phyloP scores from a whole-genome alignment of 2,329 filamentous ascomycete species.

The Intubia oerlemansii region DNA sequence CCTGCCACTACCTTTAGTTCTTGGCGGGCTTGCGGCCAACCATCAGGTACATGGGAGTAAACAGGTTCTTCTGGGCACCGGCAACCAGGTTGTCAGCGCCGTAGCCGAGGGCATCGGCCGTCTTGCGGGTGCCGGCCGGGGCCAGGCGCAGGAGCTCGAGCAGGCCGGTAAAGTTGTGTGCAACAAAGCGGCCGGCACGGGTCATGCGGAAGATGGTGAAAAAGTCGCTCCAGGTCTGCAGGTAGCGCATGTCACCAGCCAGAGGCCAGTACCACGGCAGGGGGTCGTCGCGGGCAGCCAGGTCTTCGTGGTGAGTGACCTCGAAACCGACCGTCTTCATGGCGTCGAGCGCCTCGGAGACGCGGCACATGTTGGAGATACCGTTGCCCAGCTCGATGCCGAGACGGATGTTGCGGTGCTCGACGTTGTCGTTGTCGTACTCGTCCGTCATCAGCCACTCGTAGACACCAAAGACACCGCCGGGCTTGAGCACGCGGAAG shows the following conservation, averaged over 20 bases:
- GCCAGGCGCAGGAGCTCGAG: slow-evolving; percentile 58
- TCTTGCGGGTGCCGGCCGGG: slow-evolving; percentile 76
- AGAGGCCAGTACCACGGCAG: slow-evolving; percentile 91
- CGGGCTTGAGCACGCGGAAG: slow-evolving; percentile 85
- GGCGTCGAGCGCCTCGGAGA: slow-evolving; percentile 59
- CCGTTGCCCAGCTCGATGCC: slow-evolving; percentile 92
- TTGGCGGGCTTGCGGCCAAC: slow-evolving; percentile 60
- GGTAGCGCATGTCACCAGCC: slow-evolving; percentile 65
- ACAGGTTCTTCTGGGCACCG: slow-evolving; percentile 74
- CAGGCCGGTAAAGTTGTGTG: slow-evolving; percentile 56
- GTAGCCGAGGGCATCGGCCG: slow-evolving; percentile 67
- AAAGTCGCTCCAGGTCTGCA: slow-evolving; percentile 58
- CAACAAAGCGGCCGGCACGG: slow-evolving; percentile 51
- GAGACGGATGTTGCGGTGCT: slow-evolving; percentile 76
- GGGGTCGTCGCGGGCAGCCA: slow-evolving; percentile 53
- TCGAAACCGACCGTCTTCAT: slow-evolving; percentile 80
- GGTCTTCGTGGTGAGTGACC: slow-evolving; percentile 64
- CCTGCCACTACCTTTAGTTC: not conserved
- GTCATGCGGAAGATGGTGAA: slow-evolving; percentile 81
- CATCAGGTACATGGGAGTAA: slow-evolving; percentile 98
- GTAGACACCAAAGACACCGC: slow-evolving; percentile 89
- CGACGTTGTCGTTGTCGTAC: slow-evolving; percentile 74
- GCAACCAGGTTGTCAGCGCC: slow-evolving; percentile 74
- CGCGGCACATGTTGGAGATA: slow-evolving; percentile 80
- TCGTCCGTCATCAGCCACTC: slow-evolving; percentile 98